Evolutionary conservation across 441 rosid species (phyloP).

Genomic region (Erodium texanum): DNA sequence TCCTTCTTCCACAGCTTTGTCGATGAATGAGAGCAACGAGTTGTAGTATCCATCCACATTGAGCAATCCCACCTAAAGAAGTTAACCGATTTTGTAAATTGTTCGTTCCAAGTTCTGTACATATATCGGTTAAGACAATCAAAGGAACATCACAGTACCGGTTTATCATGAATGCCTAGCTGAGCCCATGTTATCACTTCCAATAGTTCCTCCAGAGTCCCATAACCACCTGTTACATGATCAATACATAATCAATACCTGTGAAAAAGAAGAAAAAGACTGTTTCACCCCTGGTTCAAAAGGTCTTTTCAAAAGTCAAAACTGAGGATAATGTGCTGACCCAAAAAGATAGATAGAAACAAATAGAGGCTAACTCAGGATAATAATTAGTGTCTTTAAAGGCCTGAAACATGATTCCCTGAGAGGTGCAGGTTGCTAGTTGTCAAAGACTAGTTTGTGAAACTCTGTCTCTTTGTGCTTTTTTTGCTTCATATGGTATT

Average conservation of each 20-base stretch:
- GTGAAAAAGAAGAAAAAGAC: conserved; percentile 18
- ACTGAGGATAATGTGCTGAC: conserved; percentile 6
- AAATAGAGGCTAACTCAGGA: conserved; percentile 1
- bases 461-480: no score
- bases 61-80: conserved; percentile 50
- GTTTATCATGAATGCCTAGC: conserved; percentile 71
- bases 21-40: conserved; percentile 61
- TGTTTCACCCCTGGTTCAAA: conserved; percentile 18
- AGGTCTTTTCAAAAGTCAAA: conserved; percentile 10
- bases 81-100: neutral
- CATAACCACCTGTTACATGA: conserved; percentile 56
- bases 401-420: conserved; percentile 26
- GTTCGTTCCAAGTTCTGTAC: no score
- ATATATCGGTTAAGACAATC: no score
- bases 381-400: neutral
- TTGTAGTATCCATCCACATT: conserved; percentile 82
- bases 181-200: conserved; percentile 84
- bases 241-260: neutral
- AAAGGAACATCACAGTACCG: conserved; percentile 25
- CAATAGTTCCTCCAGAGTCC: conserved; percentile 69
- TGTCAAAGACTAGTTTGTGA: no score
- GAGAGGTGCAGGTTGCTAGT: no score
- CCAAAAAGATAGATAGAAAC: conserved; percentile 14
- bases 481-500: no score
- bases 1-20: conserved; percentile 74